Base-by-base conservation (phyloP, 129 eudicot genomes). In the Chrysanthemum lavandulifolium region DNA sequence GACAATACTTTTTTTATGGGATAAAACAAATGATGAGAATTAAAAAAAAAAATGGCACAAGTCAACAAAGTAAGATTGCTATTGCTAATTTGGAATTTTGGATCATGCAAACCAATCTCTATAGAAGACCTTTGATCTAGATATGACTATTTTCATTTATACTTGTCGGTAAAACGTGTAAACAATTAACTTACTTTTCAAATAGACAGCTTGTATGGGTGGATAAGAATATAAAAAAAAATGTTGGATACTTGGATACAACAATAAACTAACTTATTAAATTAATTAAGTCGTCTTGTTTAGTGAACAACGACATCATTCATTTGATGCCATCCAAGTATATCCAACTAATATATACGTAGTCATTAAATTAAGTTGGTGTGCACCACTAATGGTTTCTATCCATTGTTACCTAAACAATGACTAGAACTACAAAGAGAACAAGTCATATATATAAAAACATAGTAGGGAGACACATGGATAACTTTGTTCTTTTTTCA, bases 341-440 rank as follows among this genome's bases (percentile, higher is more conserved):
- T 33, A 74, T 74, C 64, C 57, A 75, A 13, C 64, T 56, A 53
- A 40, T 55, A 53, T 47, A 14, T 29, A 19, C 21, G 14, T 2
- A 21, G 45, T 66, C 21, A 23, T 55, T 45, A 19, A 29, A 66
- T 12, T 23, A 29, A 25, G 48, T 75, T 48, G 73, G 60, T 75
- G 40, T 9, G 31, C 53, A 15, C 16, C 63, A 69, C 29, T 51
- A 18, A 31, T 53, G 50, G 1, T 1, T n/a, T 54, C 18, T 71
- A 55, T 71, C 23, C 19, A 36, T 33, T 56, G 29, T 40, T 36
- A 56, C 75, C 53, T 55, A 71, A 50, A 33, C 74, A 54, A 54
- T 69, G 48, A 69, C 77, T 45, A 73, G 5, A 73, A 29, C 61
- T 10, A 61, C 77, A 8, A 72, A 61, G 18, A 14, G 59, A 27